Evolutionary conservation across 2,329 filamentous ascomycete genomes (phyloP).

Genomic region (Pyrenophora teres): DNA sequence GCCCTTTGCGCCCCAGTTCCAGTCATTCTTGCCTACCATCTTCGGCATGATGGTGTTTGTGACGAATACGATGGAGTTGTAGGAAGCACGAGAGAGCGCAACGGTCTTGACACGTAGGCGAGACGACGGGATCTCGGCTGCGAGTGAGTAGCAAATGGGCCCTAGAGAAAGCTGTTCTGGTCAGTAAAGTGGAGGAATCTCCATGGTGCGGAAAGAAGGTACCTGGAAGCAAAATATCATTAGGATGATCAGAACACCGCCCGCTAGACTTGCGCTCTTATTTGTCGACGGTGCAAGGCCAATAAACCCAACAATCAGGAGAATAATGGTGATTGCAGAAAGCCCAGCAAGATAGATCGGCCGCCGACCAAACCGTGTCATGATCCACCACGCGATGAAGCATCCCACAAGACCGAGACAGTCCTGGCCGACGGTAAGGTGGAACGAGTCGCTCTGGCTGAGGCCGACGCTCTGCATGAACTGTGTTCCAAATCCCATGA

Average conservation of each 20-base stretch:
- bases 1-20: conserved; percentile 33
- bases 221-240: conserved; percentile 36
- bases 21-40: conserved; percentile 31
- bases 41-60: conserved; percentile 33
- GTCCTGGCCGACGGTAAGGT: conserved; percentile 30
- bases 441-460: conserved; percentile 29
- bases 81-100: conserved; percentile 67
- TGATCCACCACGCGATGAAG: conserved; percentile 77
- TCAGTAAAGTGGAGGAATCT: conserved; percentile 63
- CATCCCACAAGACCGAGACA: conserved; percentile 54
- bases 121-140: conserved; percentile 78
- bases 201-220: neutral
- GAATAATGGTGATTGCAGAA: conserved; percentile 24
- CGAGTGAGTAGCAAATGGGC: conserved; percentile 84
- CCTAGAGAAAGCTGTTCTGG: conserved; percentile 72
- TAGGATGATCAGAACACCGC: conserved; percentile 30
- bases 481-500: conserved; percentile 34
- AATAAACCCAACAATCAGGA: conserved; percentile 69
- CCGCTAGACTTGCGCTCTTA: conserved; percentile 52
- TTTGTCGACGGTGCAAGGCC: conserved; percentile 56
- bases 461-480: conserved; percentile 29
- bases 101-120: conserved; percentile 88
- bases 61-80: conserved; percentile 30
- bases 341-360: conserved; percentile 71
- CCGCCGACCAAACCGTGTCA: conserved; percentile 76